Conservation (phyloP, 257 asterid species). For the Solanum gandarillasii region DNA sequence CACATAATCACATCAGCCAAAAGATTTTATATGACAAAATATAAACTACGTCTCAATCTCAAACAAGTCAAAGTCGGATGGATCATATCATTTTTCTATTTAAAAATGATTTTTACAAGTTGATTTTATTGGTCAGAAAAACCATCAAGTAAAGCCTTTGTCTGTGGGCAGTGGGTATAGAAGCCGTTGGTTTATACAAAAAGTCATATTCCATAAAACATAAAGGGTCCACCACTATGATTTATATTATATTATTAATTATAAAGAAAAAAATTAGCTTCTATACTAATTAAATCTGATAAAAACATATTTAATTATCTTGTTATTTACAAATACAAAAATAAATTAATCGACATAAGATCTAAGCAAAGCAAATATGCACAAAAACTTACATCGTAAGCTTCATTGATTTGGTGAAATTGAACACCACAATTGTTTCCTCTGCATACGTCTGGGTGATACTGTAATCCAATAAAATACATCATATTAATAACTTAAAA, state of each 20-base stretch:
- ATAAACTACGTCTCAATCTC: background rate
- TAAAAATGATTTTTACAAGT: background rate
- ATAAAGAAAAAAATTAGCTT: background rate
- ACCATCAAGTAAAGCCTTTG: background rate
- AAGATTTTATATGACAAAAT: background rate
- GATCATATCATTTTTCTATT: background rate
- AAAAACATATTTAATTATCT: background rate
- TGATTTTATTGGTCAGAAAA: background rate
- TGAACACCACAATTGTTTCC: constrained; percentile 45
- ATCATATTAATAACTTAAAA: background rate
- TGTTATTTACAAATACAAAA: background rate
- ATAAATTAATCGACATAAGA: background rate
- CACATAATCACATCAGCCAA: background rate
- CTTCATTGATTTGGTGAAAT: constrained; percentile 68
- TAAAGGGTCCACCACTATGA: background rate
- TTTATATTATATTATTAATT: background rate
- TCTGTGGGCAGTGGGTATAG: background rate
- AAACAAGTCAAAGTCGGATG: too few relatives aligned
- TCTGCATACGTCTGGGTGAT: constrained; percentile 93
- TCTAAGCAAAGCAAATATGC: background rate
- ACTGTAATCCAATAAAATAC: constrained; percentile 34
- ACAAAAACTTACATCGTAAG: constrained; percentile 53
- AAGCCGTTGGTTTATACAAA: background rate
- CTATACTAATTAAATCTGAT: background rate
- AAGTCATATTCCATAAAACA: background rate